Percentiles rank a stretch among this genome's conserved stretches.
phyloP scores from a whole-genome alignment of 1,284 basidiomycete genomes.

The Ceraceosorus guamensis region DNA sequence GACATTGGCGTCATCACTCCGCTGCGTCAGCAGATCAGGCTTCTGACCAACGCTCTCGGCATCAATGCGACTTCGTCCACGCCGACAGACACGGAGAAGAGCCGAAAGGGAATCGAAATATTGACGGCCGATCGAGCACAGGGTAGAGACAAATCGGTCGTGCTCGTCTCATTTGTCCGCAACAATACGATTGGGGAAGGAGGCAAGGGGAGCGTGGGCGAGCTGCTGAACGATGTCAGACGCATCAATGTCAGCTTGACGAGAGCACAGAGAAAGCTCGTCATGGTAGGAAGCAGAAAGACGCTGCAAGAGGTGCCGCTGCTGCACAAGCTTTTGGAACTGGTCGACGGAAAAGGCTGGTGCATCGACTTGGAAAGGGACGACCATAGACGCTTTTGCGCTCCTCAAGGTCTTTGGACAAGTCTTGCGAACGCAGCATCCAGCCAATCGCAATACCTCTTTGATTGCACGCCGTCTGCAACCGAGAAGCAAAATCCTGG shows the following conservation, averaged over 20 bases:
- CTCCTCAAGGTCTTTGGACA: background rate
- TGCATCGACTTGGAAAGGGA: constrained; percentile 5
- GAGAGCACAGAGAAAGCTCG: constrained; percentile 54
- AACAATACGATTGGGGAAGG: constrained; percentile 12
- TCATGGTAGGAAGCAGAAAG: constrained; percentile 25
- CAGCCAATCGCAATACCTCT: background rate
- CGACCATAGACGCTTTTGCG: background rate
- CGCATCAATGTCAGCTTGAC: constrained; percentile 43
- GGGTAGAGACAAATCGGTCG: constrained; percentile 63
- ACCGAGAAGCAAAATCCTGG: too few relatives aligned
- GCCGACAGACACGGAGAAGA: too few relatives aligned
- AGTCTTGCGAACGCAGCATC: background rate
- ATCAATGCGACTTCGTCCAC: background rate
- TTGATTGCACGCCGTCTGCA: too few relatives aligned
- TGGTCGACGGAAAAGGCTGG: constrained; percentile 11
- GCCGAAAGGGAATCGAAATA: too few relatives aligned
- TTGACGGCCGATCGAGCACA: constrained; percentile 91
- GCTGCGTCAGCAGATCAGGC: constrained; percentile 90
- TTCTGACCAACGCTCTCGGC: constrained; percentile 60
- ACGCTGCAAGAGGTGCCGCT: constrained; percentile 19
- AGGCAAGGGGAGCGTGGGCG: constrained; percentile 15
- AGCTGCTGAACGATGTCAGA: constrained; percentile 32
- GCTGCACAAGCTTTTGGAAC: constrained; percentile 11
- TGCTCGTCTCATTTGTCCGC: constrained; percentile 39
- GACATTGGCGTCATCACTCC: constrained; percentile 83